Evolutionary conservation across 345 rosid species (phyloP).

Genomic region (Camelina neglecta): DNA sequence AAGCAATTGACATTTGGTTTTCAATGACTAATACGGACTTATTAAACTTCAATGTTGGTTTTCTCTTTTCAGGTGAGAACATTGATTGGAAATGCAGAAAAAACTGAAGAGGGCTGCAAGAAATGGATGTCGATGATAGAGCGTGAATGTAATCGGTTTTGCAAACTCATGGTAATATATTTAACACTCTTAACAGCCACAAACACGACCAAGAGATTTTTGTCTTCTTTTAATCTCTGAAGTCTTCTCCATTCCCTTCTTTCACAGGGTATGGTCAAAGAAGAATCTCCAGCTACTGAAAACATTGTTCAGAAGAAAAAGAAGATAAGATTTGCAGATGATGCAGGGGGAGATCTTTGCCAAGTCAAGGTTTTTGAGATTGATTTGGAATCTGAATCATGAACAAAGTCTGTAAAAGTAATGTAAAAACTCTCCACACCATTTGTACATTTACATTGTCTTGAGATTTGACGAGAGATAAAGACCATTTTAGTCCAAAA

Average conservation of each 20-base stretch:
- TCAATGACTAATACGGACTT: not conserved
- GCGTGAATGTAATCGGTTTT: conserved; percentile 79
- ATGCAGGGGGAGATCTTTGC: conserved; percentile 81
- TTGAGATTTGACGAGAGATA: not conserved
- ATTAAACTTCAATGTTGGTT: not conserved
- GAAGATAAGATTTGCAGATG: conserved; percentile 89
- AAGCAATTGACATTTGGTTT: not conserved
- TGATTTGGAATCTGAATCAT: conserved; percentile 46
- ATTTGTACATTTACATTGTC: conserved; percentile 12
- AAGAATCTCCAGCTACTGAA: conserved; percentile 41
- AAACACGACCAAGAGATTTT: not conserved
- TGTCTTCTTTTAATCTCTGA: not conserved
- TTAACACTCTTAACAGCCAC: conserved; percentile 25
- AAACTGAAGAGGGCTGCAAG: conserved; percentile 65
- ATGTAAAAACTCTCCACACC: conserved; percentile 3
- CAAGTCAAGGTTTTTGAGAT: conserved; percentile 70
- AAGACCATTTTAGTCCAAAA: not conserved
- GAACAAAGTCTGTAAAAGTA: conserved; percentile 1
- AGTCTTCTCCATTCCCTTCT: conserved; percentile 4
- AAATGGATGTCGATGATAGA: conserved; percentile 70
- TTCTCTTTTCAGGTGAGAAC: conserved; percentile 52
- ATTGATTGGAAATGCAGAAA: conserved; percentile 59
- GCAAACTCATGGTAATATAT: conserved; percentile 79
- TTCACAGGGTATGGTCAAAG: conserved; percentile 58
- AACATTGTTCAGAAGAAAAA: conserved; percentile 53